A percentile compares a stretch with the other conserved stretches of the same genome.
Conservation (phyloP, 306 rosid genomes). For the Sicyos baderoa region DNA sequence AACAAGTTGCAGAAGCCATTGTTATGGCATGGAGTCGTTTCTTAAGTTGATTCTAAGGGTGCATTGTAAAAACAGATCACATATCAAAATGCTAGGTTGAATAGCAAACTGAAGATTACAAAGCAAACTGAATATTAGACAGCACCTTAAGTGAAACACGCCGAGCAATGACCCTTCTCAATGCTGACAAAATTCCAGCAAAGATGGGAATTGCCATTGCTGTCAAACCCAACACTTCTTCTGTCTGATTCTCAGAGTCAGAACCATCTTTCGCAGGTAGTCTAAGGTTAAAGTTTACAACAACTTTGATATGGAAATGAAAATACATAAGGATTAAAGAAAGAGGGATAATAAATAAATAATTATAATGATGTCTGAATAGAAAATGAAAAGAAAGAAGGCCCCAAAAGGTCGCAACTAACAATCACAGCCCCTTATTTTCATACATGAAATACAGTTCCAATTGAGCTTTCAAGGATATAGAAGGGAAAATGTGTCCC, state of each 20-base stretch:
- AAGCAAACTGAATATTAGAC: slow-evolving; percentile 19
- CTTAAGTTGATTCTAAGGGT: slow-evolving; percentile 94
- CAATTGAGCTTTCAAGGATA: slow-evolving; percentile 46
- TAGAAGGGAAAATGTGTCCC: slow-evolving; percentile 77
- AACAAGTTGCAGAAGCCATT: slow-evolving; percentile 91
- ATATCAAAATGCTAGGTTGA: slow-evolving; percentile 17
- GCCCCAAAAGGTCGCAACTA: neutral
- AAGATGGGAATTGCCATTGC: slow-evolving; percentile 66
- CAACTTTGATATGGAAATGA: slow-evolving; percentile 2
- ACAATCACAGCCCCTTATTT: slow-evolving; percentile 9
- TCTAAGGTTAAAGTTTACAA: slow-evolving; percentile 57
- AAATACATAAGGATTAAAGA: slow-evolving; percentile 4
- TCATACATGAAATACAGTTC: slow-evolving; percentile 20
- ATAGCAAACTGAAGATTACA: slow-evolving; percentile 14
- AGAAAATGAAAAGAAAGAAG: neutral
- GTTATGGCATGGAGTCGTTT: slow-evolving; percentile 89
- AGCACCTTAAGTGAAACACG: slow-evolving; percentile 91
- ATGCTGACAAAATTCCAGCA: slow-evolving; percentile 81
- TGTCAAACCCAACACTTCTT: slow-evolving; percentile 57
- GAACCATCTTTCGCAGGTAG: slow-evolving; percentile 68
- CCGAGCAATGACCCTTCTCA: slow-evolving; percentile 90
- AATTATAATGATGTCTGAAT: neutral
- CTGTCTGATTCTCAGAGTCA: slow-evolving; percentile 49
- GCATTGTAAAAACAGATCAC: slow-evolving; percentile 23
- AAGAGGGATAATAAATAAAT: neutral